Evolutionary conservation across 2,329 filamentous ascomycete species (phyloP).

Genomic region (Pseudogymnoascus sp.): DNA sequence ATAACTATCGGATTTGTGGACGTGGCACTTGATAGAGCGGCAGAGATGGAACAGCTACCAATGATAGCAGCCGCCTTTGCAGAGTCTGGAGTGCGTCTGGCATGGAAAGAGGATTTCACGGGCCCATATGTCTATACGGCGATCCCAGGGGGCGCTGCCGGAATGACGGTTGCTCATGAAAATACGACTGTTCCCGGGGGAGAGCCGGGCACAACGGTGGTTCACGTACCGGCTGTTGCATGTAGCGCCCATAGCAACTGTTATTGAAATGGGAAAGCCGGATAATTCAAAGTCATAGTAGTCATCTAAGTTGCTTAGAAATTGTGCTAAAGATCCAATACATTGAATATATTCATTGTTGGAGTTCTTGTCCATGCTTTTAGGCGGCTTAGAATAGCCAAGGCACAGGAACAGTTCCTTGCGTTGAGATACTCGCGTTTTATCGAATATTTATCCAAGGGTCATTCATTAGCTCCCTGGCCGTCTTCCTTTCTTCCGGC

Average conservation of each 20-base stretch:
- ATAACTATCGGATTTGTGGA: not conserved
- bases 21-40: not conserved
- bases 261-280: not conserved
- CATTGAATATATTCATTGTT: no score
- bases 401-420: not conserved
- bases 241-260: not conserved
- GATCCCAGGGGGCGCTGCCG: not conserved
- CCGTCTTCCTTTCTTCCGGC: conserved; percentile 28
- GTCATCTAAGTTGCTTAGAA: no score
- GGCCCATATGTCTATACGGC: not conserved
- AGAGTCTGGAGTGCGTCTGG: not conserved
- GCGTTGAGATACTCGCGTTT: not conserved
- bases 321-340: no score
- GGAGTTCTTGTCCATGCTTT: no score
- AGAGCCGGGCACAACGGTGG: not conserved
- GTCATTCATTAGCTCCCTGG: conserved; percentile 28
- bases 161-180: not conserved
- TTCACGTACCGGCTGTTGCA: not conserved
- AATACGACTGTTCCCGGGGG: not conserved
- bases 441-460: conserved; percentile 24
- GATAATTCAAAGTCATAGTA: not conserved
- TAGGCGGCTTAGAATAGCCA: no score
- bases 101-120: not conserved
- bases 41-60: not conserved
- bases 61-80: not conserved